Evolutionary conservation across 2,329 filamentous ascomycete genomes (phyloP).

Genomic region (Pseudogymnoascus sp.): DNA sequence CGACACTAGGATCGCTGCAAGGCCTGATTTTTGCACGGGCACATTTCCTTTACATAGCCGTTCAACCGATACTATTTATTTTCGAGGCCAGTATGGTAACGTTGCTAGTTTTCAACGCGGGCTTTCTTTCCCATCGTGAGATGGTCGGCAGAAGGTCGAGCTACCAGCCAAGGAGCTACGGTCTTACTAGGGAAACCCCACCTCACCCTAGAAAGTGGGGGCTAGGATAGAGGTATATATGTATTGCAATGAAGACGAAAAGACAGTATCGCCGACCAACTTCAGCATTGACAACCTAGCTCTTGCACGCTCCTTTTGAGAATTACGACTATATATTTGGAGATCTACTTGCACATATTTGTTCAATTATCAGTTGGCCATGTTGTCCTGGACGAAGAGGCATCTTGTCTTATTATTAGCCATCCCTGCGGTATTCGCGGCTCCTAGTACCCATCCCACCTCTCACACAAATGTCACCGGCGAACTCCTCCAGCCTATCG

Average conservation of each 20-base stretch:
- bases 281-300: slow-evolving; percentile 4
- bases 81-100: neutral
- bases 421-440: neutral
- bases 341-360: slow-evolving; percentile 2
- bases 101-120: neutral
- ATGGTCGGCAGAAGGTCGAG: neutral
- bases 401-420: neutral
- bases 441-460: neutral
- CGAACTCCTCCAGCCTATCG: neutral
- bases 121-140: neutral
- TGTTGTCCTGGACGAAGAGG: slow-evolving; percentile 8
- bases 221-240: neutral
- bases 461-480: neutral
- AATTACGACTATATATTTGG: neutral
- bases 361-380: neutral
- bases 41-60: neutral
- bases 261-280: neutral
- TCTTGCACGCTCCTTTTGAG: neutral
- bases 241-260: neutral
- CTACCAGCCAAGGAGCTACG: slow-evolving; percentile 1
- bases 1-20: neutral
- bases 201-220: neutral
- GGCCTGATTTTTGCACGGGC: neutral
- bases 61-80: neutral
- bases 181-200: neutral